Base-by-base conservation (phyloP, 495 filamentous ascomycete genomes). In the Diplogelasinospora grovesii region DNA sequence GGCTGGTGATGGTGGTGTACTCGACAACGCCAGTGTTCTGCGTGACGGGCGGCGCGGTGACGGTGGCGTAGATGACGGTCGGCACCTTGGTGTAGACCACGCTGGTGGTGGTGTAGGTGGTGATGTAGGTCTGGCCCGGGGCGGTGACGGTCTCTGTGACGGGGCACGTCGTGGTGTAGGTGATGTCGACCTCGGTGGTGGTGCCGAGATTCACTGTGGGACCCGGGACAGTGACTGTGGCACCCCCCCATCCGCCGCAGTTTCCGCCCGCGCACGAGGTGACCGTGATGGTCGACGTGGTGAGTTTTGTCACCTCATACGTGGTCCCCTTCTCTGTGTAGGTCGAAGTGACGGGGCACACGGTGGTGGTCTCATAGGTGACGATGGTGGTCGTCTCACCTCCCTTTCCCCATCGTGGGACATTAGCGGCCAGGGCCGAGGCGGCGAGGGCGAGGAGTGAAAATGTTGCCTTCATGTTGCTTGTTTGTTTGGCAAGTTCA, bases 91-190 rank as follows among this genome's bases (percentile, higher is more conserved):
- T 49, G 46, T 59, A 41, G 30, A 60, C 46, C 37, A 59, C 63
- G 41, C 53, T 60, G 45, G 66, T 61, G 32, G 72, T 68, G 22
- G 69, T 68, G 54, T 69, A 71, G 27, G 69, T 70, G 18, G 58
- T 64, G 21, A 58, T 61, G 48, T 63, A 54, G 25, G 65, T 64
- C 24, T 53, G 48, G 34, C 60, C 57, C 33, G 51, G 44, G 45
- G 57, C 41, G 32, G 58, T 67, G 41, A 57, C 39, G n/a, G 64
- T 68, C 45, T 59, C 51, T 11, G 64, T 68, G 41, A 65, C 50
- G 14, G 65, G 63, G 56, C 68, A 70, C 8, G 54, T 22, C 14
- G 57, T 56, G n/a, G 55, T 60, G 51, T 69, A 70, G 18, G 65
- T 70, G 11, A 63, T 52, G 36, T 56, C 41, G 22, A 70, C 58